Conservation (phyloP, 768 basidiomycete genomes). For the Crassisporium funariophilum region DNA sequence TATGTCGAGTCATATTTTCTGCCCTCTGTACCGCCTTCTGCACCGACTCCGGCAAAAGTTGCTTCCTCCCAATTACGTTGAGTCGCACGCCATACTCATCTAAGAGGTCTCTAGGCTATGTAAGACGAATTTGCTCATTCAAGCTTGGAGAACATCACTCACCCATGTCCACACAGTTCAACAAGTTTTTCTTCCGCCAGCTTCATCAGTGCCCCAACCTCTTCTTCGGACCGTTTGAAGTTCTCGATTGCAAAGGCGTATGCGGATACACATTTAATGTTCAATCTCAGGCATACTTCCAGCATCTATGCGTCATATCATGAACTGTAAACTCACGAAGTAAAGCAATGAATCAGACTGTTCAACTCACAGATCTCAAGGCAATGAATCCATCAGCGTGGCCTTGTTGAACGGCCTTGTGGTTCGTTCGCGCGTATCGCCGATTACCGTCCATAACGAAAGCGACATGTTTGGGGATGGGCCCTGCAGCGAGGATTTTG, state of each 20-base stretch:
- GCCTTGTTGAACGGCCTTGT: conserved; percentile 71
- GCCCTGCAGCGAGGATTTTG: conserved; percentile 73
- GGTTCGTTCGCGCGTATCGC: conserved; percentile 75
- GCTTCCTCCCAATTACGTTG: conserved; percentile 74
- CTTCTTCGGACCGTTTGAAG: conserved; percentile 83
- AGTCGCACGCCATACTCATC: conserved; percentile 83
- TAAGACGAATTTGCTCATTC: too few relatives aligned
- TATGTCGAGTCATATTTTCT: conserved; percentile 74
- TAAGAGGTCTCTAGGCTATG: conserved; percentile 64
- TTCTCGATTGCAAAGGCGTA: conserved; percentile 99
- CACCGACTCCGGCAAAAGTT: conserved; percentile 79
- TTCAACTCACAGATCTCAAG: conserved; percentile 65
- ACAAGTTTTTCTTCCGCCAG: conserved; percentile 76
- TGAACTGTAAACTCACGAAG: background rate
- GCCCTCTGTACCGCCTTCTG: conserved; percentile 69
- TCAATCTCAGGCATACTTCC: conserved; percentile 81
- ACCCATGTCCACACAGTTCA: conserved; percentile 85
- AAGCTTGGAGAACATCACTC: conserved; percentile 27
- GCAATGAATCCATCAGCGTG: conserved; percentile 85
- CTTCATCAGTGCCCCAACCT: conserved; percentile 88
- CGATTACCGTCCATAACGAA: conserved; percentile 99
- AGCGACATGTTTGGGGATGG: conserved; percentile 86
- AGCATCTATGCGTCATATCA: conserved; percentile 56
- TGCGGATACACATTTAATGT: conserved; percentile 83
- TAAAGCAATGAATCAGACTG: background rate